Base-by-base conservation (phyloP, 176 grass and related monocot species). In the Aegilops umbellulata region DNA sequence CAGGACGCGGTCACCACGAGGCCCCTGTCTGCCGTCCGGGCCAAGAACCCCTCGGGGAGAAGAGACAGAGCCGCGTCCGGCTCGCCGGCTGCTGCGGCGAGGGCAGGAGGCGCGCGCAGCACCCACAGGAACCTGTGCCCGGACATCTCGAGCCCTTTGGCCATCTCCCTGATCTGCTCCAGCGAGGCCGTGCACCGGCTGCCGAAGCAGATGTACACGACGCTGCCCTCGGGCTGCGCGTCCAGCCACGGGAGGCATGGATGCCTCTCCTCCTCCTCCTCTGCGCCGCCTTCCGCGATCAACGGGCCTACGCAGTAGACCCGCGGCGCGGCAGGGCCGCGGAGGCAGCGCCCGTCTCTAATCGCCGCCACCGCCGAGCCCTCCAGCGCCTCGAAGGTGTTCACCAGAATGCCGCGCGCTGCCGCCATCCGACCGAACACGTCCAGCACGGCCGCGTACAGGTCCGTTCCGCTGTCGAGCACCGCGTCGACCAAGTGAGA, bases 331-430 rank as follows among this genome's bases (percentile, higher is more conserved):
- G 27, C 2, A 12, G 30, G 39, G 5, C 69, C 39, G n/a, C 51
- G 22, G n/a, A 81, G 60, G 65, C 66, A 85, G 8, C 29, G 68
- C 4, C 68, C 77, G 60, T 20, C 34, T 22, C n/a, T 49, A 30
- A 90, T 9, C 42, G 58, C 83, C 15, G 26, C 60, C 60, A 86
- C 22, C 29, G 69, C 83, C 1, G 60, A 11, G 55, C 58, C 2
- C 65, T 90, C 88, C 36, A 90, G 55, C 26, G 73, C 62, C 35
- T 80, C 75, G 82, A 89, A 89, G 26, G 87, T 85, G 87, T 89
- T 89, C 39, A 86, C 60, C 27, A 90, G 15, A 60, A 86, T 82
- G 57, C 88, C 88, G 25, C 65, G 57, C 22, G 68, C 74, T 4
- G 68, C 46, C 2, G 83, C 76, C 16, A 77, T 29, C 25, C 57